A percentile compares a stretch with the other conserved stretches of the same genome.
Conservation (phyloP, 768 basidiomycete genomes). For the Collybiopsis confluens region DNA sequence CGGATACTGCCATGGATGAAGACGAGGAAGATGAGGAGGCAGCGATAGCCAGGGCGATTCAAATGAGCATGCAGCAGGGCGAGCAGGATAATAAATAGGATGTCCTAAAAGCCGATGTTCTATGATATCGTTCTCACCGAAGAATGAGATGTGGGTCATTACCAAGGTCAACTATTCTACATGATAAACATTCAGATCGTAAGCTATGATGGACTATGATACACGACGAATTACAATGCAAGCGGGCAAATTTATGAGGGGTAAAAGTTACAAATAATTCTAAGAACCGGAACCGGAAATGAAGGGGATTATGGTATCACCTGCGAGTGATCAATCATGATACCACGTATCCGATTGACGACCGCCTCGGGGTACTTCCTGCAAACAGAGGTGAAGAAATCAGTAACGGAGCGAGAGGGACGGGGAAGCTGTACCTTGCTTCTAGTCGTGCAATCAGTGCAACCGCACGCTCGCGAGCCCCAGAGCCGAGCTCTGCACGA, state of each 20-base stretch:
- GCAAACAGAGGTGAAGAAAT: not conserved
- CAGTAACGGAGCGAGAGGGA: not conserved
- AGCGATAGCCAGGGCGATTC: conserved; percentile 86
- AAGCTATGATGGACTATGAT: not conserved
- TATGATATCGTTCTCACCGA: too few relatives aligned
- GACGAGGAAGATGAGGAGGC: conserved; percentile 81
- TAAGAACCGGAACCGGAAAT: too few relatives aligned
- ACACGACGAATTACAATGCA: not conserved
- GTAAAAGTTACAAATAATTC: too few relatives aligned
- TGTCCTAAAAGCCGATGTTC: too few relatives aligned
- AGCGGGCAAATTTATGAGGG: too few relatives aligned
- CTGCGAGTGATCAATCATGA: conserved; percentile 64
- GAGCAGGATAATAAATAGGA: conserved; percentile 38
- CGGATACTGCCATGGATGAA: conserved; percentile 29
- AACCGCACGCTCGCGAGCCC: conserved; percentile 66
- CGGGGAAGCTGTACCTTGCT: conserved; percentile 50
- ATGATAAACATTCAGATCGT: not conserved
- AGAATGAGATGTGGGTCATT: not conserved
- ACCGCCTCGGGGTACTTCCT: conserved; percentile 79
- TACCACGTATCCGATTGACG: conserved; percentile 73
- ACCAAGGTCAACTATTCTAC: not conserved
- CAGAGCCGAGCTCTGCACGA: conserved; percentile 79
- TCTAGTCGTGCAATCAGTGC: conserved; percentile 68
- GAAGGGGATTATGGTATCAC: not conserved
- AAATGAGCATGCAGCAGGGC: conserved; percentile 83